Base-by-base conservation (phyloP, 106 monocot species). In the Dioscorea alata region DNA sequence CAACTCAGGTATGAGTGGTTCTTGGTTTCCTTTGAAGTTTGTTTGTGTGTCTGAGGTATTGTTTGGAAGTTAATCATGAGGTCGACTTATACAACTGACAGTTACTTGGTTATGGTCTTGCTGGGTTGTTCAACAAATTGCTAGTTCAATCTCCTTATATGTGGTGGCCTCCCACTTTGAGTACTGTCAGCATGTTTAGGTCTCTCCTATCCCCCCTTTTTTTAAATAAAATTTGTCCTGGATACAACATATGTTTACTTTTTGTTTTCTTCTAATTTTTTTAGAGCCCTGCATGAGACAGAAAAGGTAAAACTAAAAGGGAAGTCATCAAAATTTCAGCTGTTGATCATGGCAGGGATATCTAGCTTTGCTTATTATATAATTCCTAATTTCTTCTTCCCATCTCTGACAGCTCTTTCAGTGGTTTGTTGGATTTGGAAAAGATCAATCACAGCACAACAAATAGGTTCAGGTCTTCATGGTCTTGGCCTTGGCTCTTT, bases 301-400 rank as follows among this genome's bases (percentile, higher is more conserved):
- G 6, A 56, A 18, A 10, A 56, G 54, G 15, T 16, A 14, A 56
- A 56, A 56, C 0, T 16, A 14, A 56, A 56, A 56, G 12, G 54
- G 54, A 2, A 56, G 54, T 2, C 19, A 15, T 18, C 54, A 56
- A 56, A 56, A 19, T 18, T 56, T 56, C 2, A 56, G 19, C 0
- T 18, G 5, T 15, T 56, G 13, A 56, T 19, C 19, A 56, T 56
- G 4, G 19, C 19, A 18, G 16, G 2, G n/a, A 56, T 56, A 16
- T 56, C 54, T 13, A 56, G 54, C 54, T 56, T 56, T 56, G 54
- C 54, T 13, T 56, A 56, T 56, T 56, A 56, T 6, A 56, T 56
- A 16, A 56, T 56, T 15, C 54, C 54, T 0, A 56, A 56, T 10
- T 42, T 42, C 42, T 42, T 42, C 42, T 42, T 42, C 42, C 42